These are phyloP conservation scores for Hyaloscypha bicolor DNA, from an alignment of 495 filamentous ascomycete species.

Conservation along the genomic window DNA sequence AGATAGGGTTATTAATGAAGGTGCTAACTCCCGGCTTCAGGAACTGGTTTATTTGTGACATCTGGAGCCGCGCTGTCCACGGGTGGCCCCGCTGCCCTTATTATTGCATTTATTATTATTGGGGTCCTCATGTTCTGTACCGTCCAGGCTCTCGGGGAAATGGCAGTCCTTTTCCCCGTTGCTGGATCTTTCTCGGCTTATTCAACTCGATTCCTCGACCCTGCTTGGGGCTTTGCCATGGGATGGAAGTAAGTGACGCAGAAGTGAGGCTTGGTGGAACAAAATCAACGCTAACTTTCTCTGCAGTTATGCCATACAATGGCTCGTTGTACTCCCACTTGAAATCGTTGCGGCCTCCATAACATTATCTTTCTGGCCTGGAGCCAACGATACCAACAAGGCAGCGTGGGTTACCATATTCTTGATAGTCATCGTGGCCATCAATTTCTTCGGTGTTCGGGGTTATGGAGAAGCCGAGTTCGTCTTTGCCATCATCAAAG, in stretches of 20 bases:
- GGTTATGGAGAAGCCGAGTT: constrained; percentile 86
- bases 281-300: constrained; percentile 25
- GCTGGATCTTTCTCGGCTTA: constrained; percentile 92
- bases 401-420: constrained; percentile 89
- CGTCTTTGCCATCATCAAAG: constrained; percentile 42
- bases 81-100: constrained; percentile 85
- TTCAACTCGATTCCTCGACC: constrained; percentile 91
- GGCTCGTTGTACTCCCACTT: constrained; percentile 84
- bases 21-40: constrained; percentile 25
- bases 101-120: constrained; percentile 82
- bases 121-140: constrained; percentile 92
- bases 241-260: constrained; percentile 79
- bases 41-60: constrained; percentile 89
- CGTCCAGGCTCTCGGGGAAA: constrained; percentile 88
- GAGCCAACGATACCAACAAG: constrained; percentile 57
- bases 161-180: constrained; percentile 83
- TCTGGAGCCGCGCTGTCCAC: constrained; percentile 77
- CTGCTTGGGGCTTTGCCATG: constrained; percentile 98
- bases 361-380: constrained; percentile 84
- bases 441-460: constrained; percentile 87
- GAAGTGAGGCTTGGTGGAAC: constrained; percentile 28
- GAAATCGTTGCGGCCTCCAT: constrained; percentile 92
- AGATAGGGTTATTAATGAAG: not conserved
- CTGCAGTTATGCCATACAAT: constrained; percentile 72
- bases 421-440: constrained; percentile 69